Percentiles rank a stretch among this genome's conserved stretches.
Conservation (phyloP, 495 filamentous ascomycete species). For the Aspergillus egyptiacus region DNA sequence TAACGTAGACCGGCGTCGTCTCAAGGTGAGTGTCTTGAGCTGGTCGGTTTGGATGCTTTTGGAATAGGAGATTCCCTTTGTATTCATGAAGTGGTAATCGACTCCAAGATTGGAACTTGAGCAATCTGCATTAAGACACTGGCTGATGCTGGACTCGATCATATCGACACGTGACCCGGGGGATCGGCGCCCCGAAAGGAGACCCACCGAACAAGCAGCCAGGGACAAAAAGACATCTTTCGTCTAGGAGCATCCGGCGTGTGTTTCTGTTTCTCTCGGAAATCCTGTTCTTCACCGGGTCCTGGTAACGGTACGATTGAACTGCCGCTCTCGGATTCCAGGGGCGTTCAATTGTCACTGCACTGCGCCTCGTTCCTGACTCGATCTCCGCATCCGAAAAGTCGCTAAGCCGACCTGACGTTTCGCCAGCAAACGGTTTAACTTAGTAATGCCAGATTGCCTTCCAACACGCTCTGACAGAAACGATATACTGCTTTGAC, state of each 20-base stretch:
- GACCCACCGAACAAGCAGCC: neutral
- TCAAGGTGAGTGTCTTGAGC: too few species aligned
- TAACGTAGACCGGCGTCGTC: too few species aligned
- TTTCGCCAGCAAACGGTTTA: neutral
- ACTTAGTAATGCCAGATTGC: too few species aligned
- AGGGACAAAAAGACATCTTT: neutral
- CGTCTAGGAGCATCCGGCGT: neutral
- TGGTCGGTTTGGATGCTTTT: too few species aligned
- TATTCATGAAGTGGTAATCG: too few species aligned
- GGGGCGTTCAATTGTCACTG: neutral
- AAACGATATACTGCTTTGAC: too few species aligned
- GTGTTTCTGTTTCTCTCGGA: slow-evolving; percentile 1
- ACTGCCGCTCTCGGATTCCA: neutral
- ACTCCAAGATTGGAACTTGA: too few species aligned
- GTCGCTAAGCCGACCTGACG: neutral
- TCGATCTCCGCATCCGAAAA: slow-evolving; percentile 13
- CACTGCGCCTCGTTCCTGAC: neutral
- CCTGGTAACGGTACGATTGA: neutral
- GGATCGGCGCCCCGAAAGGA: slow-evolving; percentile 1
- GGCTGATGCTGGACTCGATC: too few species aligned
- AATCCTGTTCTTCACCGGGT: neutral
- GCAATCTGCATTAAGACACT: too few species aligned
- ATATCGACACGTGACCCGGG: slow-evolving; percentile 13
- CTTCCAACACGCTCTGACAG: too few species aligned
- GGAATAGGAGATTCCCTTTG: too few species aligned